Base-by-base conservation (phyloP, 257 asterid species). In the Datura wrightii region DNA sequence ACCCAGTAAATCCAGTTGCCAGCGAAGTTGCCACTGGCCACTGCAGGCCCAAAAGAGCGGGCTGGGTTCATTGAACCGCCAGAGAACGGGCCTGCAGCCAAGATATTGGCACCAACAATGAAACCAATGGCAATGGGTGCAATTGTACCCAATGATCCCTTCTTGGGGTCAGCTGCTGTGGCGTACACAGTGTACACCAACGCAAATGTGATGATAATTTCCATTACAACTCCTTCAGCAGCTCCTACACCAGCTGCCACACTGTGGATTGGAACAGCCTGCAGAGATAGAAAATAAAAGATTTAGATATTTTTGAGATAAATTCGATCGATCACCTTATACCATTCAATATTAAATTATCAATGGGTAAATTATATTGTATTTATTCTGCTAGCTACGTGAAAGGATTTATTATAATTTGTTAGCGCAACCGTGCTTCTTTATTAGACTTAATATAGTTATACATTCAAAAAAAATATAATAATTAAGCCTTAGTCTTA, bases 11-110 rank as follows among this genome's bases (percentile, higher is more conserved):
- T 76, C 99, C 99, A 95, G 89, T 72, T 87, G 18, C 88, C 88
- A 42, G 94, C 50, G 80, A 87, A 93, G 89, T 91, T 87, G 0
- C 97, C 95, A 83, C 93, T 88, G 1, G 88, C 97, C 7, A 92
- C 94, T 0, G 99, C 98, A 0, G 99, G 99, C 6, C 98, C 98
- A 50, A 92, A 92, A 0, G 99, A 95, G 0, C 97, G 94, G 84
- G 99, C 99, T 1, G 98, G 99, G 91, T 95, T 95, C 99, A 95
- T 95, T 15, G 99, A 95, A 14, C 99, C 98, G 1, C 99, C 99
- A 37, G 97, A 94, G 91, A 95, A 95, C 4, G 98, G 96, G 46
- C 99, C 98, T 2, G 97, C 98, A 2, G 99, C 98, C 90, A 95
- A 87, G 16, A 95, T 95, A 86, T 95, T 95, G 82, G 99, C 98